Base-by-base conservation (phyloP, 768 basidiomycete species). In the Hericium coralloides region DNA sequence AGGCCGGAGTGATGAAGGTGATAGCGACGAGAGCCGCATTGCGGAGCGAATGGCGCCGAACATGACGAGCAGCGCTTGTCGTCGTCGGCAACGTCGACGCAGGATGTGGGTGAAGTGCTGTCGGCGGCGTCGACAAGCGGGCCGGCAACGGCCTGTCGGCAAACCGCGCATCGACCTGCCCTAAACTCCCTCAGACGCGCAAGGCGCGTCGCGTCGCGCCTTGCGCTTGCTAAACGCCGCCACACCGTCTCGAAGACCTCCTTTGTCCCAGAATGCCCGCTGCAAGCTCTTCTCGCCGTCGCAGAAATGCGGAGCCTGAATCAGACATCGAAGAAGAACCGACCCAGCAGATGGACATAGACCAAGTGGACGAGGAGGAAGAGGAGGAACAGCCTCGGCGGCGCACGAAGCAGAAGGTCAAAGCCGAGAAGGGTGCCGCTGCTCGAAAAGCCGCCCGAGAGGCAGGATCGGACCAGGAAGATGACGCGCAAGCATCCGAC, bases 241-340 rank as follows among this genome's bases (percentile, higher is more conserved):
- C 2, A 26, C 25, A 31, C 2, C 26, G 9, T 31, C 26, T 31
- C 4, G 5, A 45, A n/a, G n/a, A 18, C n/a, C 12, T 22, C 25
- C 5, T 8, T 36, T 55, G 7, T 39, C 53, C 31, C 41, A 74
- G 72, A 69, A 74, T 72, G 56, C 63, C 65, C 50, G 60, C 64
- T 0, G 49, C 49, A 36, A 12, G 63, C 60, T 60, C 67, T 64
- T 37, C 71, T 80, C 51, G 77, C 79, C 60, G 68, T 18, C 63
- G 69, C n/a, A 55, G 68, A 8, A 78, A 72, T 49, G 74, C 75
- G 18, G 79, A 75, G 55, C 75, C 75, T 4, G 78, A 79, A 12
- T 79, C 79, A 23, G 85, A 86, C 45, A 84, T 85, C 38, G 85
- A 85, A 65, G 83, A 80, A 43, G 80, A 75, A 45, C 61, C 66